Conservation (phyloP, 805 yeast species). For the Cyberlindnera maclurae region DNA sequence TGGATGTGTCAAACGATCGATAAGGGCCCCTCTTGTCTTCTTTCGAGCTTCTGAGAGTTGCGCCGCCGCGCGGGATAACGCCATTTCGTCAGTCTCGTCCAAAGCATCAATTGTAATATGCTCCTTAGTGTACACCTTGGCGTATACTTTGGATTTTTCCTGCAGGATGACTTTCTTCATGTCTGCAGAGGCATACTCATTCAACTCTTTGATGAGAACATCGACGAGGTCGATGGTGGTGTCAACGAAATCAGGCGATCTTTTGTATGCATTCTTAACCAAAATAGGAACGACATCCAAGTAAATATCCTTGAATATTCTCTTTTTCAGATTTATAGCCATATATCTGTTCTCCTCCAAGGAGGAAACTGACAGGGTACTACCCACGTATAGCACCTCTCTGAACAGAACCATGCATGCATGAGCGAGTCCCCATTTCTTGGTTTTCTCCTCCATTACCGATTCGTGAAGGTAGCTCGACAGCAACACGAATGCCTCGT, state of each 20-base stretch:
- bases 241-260: constrained; percentile 54
- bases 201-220: constrained; percentile 59
- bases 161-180: constrained; percentile 41
- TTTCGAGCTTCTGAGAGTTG: constrained; percentile 27
- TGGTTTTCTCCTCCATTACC: not conserved
- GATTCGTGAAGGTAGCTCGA: constrained; percentile 7
- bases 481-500: constrained; percentile 50
- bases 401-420: constrained; percentile 63
- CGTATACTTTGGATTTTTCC: constrained; percentile 30
- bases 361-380: constrained; percentile 33
- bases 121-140: constrained; percentile 19
- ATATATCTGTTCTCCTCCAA: constrained; percentile 42
- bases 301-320: constrained; percentile 61
- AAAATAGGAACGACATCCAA: constrained; percentile 48
- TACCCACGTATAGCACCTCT: constrained; percentile 45
- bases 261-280: constrained; percentile 57
- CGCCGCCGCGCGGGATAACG: constrained; percentile 25
- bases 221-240: constrained; percentile 60
- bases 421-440: constrained; percentile 50
- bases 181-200: constrained; percentile 54
- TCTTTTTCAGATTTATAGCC: constrained; percentile 53
- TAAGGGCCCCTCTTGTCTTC: constrained; percentile 38
- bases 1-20: constrained; percentile 44
- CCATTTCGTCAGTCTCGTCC: constrained; percentile 24
- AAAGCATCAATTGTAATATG: constrained; percentile 28